Base-by-base conservation (phyloP, 78 protist genomes). In the slime mould (Dictyostelium discoideum) region DNA sequence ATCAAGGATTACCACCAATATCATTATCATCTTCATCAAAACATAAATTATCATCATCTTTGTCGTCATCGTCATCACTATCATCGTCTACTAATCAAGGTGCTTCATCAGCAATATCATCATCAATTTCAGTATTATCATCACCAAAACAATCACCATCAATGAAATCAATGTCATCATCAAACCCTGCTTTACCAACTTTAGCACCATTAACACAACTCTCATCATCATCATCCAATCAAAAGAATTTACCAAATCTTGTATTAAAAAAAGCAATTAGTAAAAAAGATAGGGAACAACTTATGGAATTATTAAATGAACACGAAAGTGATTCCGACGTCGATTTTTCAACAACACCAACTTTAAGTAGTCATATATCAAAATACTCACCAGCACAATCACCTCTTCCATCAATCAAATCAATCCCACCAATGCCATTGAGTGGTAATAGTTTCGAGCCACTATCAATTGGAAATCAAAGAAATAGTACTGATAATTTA, bases 251-350 rank as follows among this genome's bases (percentile, higher is more conserved):
- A 22, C 44, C 84, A 79, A 79, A 44, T 44, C 24, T 79, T 3
- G 29, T 46, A 22, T 44, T 85, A 26, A 79, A 65, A 24, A 87
- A 63, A 39, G 24, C 29, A 13, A 83, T 90, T 3, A 81, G 87
- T 5, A 77, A 72, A 50, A 90, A 73, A 63, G 87, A 90, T 18
- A 90, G 85, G 26, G 73, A 82, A n/a, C 65, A 90, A 14, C 84
- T 90, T 54, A 18, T 80, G 60, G 88, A 90, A 22, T 32, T 82
- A 29, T 42, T 90, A 22, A 72, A 24, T 37, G 95, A 90, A 39
- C 94, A 89, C 69, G 87, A 81, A 7, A 67, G 84, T 67, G 81
- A 90, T 60, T 24, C 69, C 5, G 87, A 84, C 63, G n/a, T 60
- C 44, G 87, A 84, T 60, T 84, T 81, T 32, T 50, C 86, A 10